Base-by-base conservation (phyloP, 441 rosid genomes). In the Kokia cookei region DNA sequence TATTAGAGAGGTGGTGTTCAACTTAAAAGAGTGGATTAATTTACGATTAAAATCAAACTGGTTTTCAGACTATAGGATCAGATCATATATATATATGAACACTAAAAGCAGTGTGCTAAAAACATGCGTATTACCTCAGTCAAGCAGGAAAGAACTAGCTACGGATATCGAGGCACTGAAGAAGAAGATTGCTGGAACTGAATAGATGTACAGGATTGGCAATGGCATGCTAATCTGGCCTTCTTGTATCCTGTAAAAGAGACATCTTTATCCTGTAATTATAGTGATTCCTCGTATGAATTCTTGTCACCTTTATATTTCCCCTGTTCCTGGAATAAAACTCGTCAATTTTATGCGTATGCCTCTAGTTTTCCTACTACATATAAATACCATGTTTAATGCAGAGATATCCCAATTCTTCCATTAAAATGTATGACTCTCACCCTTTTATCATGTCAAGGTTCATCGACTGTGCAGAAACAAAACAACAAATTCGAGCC, bases 181-280 rank as follows among this genome's bases (percentile, higher is more conserved):
- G 97, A 92, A 96, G 94, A 93, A 92, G 92, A 91, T 96, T 76
- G 88, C 93, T 42, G 98, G 99, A 65, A 87, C 84, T 14, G 97
- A 96, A 75, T 90, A 87, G 84, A 74, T 58, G 10, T 45, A 42
- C 37, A n/a, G 24, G 59, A 55, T 55, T 22, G 59, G 29, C 61
- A 14, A 37, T 24, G 40, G 45, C 42, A 48, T 22, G 55, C 40
- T 42, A 0, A 24, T 54, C 37, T 47, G 79, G 43, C 72, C 35
- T 12, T 13, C 71, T 58, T 69, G 9, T 63, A 63, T 45, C 48
- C 13, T 59, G 59, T 65, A 69, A 69, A 71, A 82, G 84, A 75
- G 79, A 73, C 69, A 40, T 48, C 14, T 59, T 54, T 71, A 67
- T 75, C 63, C n/a, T 51, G 77, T 72, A 71, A 77, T 29, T 76